Base-by-base conservation (phyloP, 2,329 filamentous ascomycete genomes). In the Aspergillus awamori region DNA sequence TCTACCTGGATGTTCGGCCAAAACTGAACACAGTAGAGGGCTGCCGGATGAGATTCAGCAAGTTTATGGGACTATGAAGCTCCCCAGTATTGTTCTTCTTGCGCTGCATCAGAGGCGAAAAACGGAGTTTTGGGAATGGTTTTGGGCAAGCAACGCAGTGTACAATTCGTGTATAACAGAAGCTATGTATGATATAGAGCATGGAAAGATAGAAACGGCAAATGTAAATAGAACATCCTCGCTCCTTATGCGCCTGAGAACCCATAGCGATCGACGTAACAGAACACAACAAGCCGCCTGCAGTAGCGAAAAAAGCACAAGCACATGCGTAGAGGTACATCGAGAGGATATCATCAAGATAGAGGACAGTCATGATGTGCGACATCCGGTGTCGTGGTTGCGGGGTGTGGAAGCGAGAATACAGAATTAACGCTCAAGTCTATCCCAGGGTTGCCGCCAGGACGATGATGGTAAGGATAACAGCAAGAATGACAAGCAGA, bases 401-500 rank as follows among this genome's bases (percentile, higher is more conserved):
- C 15, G 39, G 33, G 45, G 13, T 22, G 41, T 48, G 57, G 17
- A n/a, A 8, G 15, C 5, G 15, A 26, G 10, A 41, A 41, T 2
- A 15, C 15, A 53, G 57, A 54, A 53, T 26, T 30, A 43, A 57
- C 52, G 81, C 72, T 49, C 15, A 15, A 63, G 24, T 61, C 66
- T 70, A 96, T 60, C 91, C 90, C 69, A 97, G 75, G 55, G 93
- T 87, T 56, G 94, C 90, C 13, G 95, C 96, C 68, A 99, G 80
- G 62, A 99, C 83, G 48, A 99, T 89, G 68, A 99, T 92, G 3
- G 92, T 90, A 70, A 98, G 77, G 62, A 99, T 95, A 52, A 99
- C 86, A 1, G 90, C 89, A 72, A 99, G 76, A 62, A 99, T 94
- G 54, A 99, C 79, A 71, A 99, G 79, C 74, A 99, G 80, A 75